A percentile compares a stretch with the other conserved stretches of the same genome.
phyloP scores from a whole-genome alignment of 2,329 filamentous ascomycete species.

The Fusarium miscanthi region DNA sequence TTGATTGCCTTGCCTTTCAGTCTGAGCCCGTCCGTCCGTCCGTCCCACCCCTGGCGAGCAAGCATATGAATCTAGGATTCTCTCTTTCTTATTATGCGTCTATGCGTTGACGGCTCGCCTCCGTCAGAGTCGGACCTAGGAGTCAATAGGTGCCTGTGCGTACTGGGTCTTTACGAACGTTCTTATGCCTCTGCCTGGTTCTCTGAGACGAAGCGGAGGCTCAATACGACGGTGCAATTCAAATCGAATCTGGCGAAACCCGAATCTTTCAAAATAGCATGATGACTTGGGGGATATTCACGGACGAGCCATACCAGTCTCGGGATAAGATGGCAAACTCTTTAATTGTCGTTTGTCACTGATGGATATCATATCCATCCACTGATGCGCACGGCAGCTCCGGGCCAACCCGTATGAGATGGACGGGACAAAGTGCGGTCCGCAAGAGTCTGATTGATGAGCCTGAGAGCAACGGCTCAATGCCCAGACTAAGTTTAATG shows the following conservation, averaged over 20 bases:
- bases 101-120: slow-evolving; percentile 21
- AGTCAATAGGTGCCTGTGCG: neutral
- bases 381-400: slow-evolving; percentile 24
- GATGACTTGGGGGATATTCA: slow-evolving; percentile 6
- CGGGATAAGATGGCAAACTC: slow-evolving; percentile 2
- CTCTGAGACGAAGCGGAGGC: slow-evolving; percentile 29
- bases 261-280: slow-evolving; percentile 28
- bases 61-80: slow-evolving; percentile 23
- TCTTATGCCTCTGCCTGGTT: slow-evolving; percentile 2
- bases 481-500: neutral
- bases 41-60: slow-evolving; percentile 21
- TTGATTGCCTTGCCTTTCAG: slow-evolving; percentile 8
- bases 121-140: slow-evolving; percentile 8
- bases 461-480: slow-evolving; percentile 8
- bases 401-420: slow-evolving; percentile 25
- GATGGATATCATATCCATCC: neutral
- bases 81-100: slow-evolving; percentile 27
- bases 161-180: slow-evolving; percentile 19
- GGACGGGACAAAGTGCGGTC: slow-evolving; percentile 26
- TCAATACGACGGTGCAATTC: slow-evolving; percentile 30
- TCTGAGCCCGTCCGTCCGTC: neutral
- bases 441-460: neutral
- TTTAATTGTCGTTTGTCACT: slow-evolving; percentile 8
- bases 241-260: slow-evolving; percentile 27
- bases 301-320: slow-evolving; percentile 2